These are phyloP conservation scores for Polysphondylium violaceum DNA, from an alignment of 78 protist genomes.

Conservation along the genomic window DNA sequence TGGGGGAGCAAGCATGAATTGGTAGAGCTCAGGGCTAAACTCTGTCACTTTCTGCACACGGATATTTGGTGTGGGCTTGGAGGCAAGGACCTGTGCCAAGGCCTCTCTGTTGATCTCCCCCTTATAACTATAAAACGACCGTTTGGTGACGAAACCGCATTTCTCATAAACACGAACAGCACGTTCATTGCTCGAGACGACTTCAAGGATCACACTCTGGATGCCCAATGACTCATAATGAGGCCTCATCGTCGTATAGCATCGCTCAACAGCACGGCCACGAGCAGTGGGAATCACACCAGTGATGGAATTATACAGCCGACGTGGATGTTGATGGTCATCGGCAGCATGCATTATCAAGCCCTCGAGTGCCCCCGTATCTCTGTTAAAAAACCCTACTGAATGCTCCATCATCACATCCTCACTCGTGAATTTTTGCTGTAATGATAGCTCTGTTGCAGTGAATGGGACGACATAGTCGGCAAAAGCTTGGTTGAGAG, in stretches of 20 bases:
- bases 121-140: neutral
- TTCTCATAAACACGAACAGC: slow-evolving; percentile 4
- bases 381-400: neutral
- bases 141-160: slow-evolving; percentile 1
- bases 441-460: neutral
- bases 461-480: slow-evolving; percentile 4
- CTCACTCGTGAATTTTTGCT: slow-evolving; percentile 10
- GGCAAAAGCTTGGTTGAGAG: neutral
- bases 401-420: neutral
- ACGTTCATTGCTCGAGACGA: neutral
- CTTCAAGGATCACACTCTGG: slow-evolving; percentile 7
- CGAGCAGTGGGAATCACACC: slow-evolving; percentile 22
- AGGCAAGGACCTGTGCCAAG: no score
- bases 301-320: slow-evolving; percentile 6
- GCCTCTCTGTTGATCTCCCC: neutral
- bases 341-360: slow-evolving; percentile 11
- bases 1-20: no score
- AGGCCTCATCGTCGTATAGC: neutral
- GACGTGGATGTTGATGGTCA: neutral
- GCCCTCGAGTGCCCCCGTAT: neutral
- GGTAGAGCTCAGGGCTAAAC: no score
- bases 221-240: neutral
- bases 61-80: no score
- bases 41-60: no score
- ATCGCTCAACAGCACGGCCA: neutral